Conservation (phyloP, 2,329 filamentous ascomycete species). For the Penicillium griseofulvum region DNA sequence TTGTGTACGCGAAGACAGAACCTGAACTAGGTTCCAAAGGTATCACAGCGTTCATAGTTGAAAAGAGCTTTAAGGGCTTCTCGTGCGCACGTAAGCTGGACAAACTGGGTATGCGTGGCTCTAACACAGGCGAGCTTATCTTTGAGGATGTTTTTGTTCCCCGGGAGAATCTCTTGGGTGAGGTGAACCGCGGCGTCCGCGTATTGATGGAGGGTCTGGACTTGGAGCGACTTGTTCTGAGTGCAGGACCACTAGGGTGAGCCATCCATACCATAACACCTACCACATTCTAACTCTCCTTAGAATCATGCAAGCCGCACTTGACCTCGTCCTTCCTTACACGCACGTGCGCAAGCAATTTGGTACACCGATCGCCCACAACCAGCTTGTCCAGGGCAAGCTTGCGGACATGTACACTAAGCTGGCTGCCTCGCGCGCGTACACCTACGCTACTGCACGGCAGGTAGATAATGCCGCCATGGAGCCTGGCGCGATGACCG, state of each 20-base stretch:
- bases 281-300: constrained; percentile 9
- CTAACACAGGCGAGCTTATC: constrained; percentile 90
- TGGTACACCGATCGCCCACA: constrained; percentile 77
- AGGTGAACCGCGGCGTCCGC: constrained; percentile 75
- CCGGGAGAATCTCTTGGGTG: constrained; percentile 73
- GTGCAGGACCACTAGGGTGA: constrained; percentile 78
- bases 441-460: constrained; percentile 80
- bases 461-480: constrained; percentile 71
- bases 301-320: constrained; percentile 81
- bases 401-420: constrained; percentile 98
- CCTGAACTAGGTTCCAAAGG: constrained; percentile 79
- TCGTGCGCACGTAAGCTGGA: constrained; percentile 86
- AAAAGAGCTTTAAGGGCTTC: constrained; percentile 69
- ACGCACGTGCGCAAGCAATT: constrained; percentile 89
- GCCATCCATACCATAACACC: not conserved
- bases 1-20: constrained; percentile 96
- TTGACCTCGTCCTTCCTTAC: constrained; percentile 85
- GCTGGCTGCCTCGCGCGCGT: constrained; percentile 75
- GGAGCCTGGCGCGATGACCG: constrained; percentile 37
- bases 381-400: constrained; percentile 90
- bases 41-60: constrained; percentile 91
- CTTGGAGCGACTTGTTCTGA: constrained; percentile 87
- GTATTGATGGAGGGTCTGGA: constrained; percentile 97
- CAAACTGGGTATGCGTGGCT: constrained; percentile 97
- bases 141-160: constrained; percentile 92